Percentiles rank a stretch among this genome's conserved stretches.
Conservation (phyloP, 2,329 filamentous ascomycete species). For the Fusarium newnesense region DNA sequence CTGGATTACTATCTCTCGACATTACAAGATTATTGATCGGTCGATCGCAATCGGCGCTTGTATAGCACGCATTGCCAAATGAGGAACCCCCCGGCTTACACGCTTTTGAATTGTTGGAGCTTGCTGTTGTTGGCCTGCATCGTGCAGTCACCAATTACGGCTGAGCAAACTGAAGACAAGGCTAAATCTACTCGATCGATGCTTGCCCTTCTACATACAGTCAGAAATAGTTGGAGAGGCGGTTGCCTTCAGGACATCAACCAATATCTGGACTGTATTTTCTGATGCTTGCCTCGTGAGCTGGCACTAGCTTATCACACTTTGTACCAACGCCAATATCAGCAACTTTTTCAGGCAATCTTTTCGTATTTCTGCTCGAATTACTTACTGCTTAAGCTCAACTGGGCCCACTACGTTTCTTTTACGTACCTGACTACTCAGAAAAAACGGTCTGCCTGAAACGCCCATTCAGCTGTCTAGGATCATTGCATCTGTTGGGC, state of each 20-base stretch:
- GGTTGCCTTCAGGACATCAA: background rate
- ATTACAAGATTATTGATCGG: background rate
- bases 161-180: constrained; percentile 13
- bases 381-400: constrained; percentile 5
- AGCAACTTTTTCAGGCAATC: constrained; percentile 9
- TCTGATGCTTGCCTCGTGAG: constrained; percentile 26
- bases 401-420: constrained; percentile 25
- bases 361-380: constrained; percentile 31
- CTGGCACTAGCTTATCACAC: constrained; percentile 28
- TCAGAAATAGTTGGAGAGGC: background rate
- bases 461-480: constrained; percentile 3
- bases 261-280: constrained; percentile 23
- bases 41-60: constrained; percentile 11
- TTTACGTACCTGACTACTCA: constrained; percentile 16
- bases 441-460: constrained; percentile 16
- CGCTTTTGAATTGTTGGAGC: constrained; percentile 14
- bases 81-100: constrained; percentile 12
- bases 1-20: constrained; percentile 5
- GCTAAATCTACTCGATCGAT: background rate
- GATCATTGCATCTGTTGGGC: background rate
- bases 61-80: background rate
- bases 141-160: background rate
- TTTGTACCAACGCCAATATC: constrained; percentile 6
- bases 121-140: constrained; percentile 4
- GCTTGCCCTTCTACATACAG: background rate